Conservation (phyloP, 805 yeast species). For the Hyphopichia homilentoma region DNA sequence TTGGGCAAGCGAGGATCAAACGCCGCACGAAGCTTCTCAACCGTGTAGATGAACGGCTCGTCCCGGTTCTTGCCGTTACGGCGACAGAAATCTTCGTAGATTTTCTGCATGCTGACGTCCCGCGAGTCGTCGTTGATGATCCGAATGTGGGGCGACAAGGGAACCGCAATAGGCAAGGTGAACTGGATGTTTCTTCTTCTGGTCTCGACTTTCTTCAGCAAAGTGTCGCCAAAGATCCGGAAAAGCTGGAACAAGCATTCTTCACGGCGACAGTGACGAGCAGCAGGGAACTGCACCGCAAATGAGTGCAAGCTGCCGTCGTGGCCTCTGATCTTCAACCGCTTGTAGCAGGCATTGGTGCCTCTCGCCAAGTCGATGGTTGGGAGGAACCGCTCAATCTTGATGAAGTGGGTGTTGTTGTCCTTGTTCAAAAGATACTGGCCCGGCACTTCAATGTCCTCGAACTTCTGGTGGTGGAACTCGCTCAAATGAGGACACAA, state of each 20-base stretch:
- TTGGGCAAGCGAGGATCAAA: slow-evolving; percentile 90
- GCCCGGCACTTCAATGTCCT: slow-evolving; percentile 96
- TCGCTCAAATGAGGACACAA: slow-evolving; percentile 93
- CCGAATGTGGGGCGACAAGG: slow-evolving; percentile 91
- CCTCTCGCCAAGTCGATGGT: slow-evolving; percentile 86
- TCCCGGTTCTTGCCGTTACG: slow-evolving; percentile 72
- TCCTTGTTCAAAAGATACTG: slow-evolving; percentile 89
- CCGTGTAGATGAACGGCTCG: slow-evolving; percentile 83
- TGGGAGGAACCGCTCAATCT: slow-evolving; percentile 90
- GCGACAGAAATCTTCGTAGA: slow-evolving; percentile 85
- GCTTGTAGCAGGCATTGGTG: slow-evolving; percentile 82
- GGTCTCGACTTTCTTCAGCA: slow-evolving; percentile 79
- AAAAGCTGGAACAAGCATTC: slow-evolving; percentile 91
- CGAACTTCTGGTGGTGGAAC: slow-evolving; percentile 97
- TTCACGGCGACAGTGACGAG: slow-evolving; percentile 94
- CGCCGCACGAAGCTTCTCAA: slow-evolving; percentile 85
- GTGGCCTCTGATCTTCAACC: slow-evolving; percentile 86
- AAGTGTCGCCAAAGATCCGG: slow-evolving; percentile 79
- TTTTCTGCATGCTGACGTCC: slow-evolving; percentile 71
- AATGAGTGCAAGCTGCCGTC: slow-evolving; percentile 91
- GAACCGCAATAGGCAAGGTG: slow-evolving; percentile 88
- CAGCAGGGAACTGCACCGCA: slow-evolving; percentile 97
- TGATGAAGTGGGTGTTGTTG: slow-evolving; percentile 83
- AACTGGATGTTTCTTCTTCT: slow-evolving; percentile 81
- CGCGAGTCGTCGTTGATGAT: slow-evolving; percentile 78